Evolutionary conservation across 139 green algal genomes (phyloP).

Genomic region (Chlorella sorokiniana): DNA sequence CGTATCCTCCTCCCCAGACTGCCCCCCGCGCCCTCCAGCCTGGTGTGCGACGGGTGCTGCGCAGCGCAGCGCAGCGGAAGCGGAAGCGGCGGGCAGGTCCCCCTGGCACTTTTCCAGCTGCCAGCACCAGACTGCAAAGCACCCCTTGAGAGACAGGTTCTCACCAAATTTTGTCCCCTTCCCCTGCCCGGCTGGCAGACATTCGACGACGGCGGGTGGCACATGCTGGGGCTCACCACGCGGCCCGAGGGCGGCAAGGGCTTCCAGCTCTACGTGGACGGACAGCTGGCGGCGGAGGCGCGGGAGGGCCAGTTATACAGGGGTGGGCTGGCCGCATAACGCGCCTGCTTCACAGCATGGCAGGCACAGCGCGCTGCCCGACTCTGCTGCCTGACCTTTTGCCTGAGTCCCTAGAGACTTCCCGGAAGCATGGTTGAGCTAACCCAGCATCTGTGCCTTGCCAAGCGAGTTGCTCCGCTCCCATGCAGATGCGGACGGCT

Average conservation of each 20-base stretch:
- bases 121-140: too few species aligned
- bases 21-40: not conserved
- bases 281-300: slow-evolving; percentile 13
- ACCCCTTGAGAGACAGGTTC: not conserved
- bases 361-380: not conserved
- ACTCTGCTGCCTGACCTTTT: not conserved
- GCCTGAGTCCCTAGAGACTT: not conserved
- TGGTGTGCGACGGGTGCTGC: not conserved
- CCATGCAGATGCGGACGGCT: slow-evolving; percentile 14
- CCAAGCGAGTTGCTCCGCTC: not conserved
- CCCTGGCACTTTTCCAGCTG: too few species aligned
- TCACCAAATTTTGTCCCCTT: not conserved
- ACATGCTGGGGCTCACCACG: slow-evolving; percentile 65
- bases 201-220: slow-evolving; percentile 47
- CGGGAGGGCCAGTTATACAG: not conserved
- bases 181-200: not conserved
- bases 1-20: slow-evolving; percentile 2
- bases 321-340: not conserved
- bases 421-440: not conserved
- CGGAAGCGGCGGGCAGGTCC: not conserved
- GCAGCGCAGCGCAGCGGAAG: not conserved
- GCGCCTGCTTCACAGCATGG: not conserved
- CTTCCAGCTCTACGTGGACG: slow-evolving; percentile 62
- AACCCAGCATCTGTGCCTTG: not conserved
- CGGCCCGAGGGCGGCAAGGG: slow-evolving; percentile 40